A percentile compares a stretch with the other conserved stretches of the same genome.
Evolutionary conservation across 176 grass and related monocot genomes (phyloP).

Genomic region (Coix lacrymajobi): DNA sequence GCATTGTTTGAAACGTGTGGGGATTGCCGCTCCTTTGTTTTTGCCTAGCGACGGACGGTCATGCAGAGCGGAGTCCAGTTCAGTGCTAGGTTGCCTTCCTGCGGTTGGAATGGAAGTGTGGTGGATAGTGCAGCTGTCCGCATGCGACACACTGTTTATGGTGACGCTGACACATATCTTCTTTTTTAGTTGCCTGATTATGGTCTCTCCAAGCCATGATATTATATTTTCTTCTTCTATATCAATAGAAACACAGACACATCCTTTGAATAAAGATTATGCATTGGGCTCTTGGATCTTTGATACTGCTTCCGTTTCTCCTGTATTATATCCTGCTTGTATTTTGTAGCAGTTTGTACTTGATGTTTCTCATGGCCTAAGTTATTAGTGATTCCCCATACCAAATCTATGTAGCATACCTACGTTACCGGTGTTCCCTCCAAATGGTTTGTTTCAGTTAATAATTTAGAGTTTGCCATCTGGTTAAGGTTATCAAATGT

Average conservation of each 20-base stretch:
- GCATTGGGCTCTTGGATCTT: not conserved
- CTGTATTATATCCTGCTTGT: not conserved
- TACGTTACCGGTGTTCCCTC: not conserved
- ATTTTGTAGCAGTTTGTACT: not conserved
- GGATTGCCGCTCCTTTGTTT: too few species aligned
- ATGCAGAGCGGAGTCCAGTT: too few species aligned
- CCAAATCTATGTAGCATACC: not conserved
- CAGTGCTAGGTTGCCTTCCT: too few species aligned
- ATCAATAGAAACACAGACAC: not conserved
- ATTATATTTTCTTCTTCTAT: not conserved
- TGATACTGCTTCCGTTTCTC: not conserved
- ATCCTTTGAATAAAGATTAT: not conserved
- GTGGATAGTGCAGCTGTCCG: too few species aligned
- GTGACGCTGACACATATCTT: too few species aligned
- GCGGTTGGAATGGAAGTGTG: too few species aligned
- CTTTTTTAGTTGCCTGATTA: not conserved
- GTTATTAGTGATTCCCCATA: not conserved
- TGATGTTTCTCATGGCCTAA: not conserved
- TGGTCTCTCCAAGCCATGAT: not conserved
- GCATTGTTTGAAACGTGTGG: too few species aligned
- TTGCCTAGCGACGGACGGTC: too few species aligned
- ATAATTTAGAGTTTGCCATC: conserved; percentile 21
- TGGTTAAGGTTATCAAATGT: not conserved
- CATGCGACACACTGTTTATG: too few species aligned
- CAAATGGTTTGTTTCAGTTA: not conserved